These are phyloP conservation scores for Tuber microsphaerosporum DNA, from an alignment of 495 filamentous ascomycete species.

Conservation along the genomic window DNA sequence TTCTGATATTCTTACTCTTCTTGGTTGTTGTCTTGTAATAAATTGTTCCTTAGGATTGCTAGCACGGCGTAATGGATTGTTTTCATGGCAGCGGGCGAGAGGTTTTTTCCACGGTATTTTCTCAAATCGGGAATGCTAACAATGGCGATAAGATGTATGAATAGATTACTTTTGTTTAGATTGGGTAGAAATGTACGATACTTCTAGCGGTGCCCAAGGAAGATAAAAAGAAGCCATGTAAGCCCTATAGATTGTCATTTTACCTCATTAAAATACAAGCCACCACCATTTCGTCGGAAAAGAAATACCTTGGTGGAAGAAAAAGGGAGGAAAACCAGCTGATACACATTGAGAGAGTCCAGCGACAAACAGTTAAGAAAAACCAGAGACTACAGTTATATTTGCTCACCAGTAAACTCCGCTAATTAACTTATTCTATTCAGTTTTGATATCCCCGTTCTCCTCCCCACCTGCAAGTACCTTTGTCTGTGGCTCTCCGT, in stretches of 20 bases:
- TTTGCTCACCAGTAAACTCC: not conserved
- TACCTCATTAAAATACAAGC: constrained; percentile 1
- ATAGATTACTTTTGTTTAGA: constrained; percentile 7
- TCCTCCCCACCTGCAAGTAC: constrained; percentile 66
- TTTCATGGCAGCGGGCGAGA: not conserved
- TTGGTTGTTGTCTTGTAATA: constrained; percentile 53
- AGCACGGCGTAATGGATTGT: not conserved
- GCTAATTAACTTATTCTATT: not conserved
- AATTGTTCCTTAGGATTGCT: not conserved
- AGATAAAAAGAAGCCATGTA: not conserved
- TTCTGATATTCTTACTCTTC: constrained; percentile 76
- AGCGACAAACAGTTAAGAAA: not conserved
- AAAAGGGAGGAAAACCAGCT: not conserved
- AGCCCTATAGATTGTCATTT: not conserved
- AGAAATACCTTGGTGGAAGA: not conserved
- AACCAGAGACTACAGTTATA: not conserved
- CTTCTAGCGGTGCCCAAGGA: not conserved
- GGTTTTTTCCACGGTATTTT: not conserved
- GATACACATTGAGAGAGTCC: not conserved
- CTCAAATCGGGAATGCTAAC: constrained; percentile 9
- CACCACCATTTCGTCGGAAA: not conserved
- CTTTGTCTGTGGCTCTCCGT: constrained; percentile 58
- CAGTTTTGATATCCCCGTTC: constrained; percentile 23
- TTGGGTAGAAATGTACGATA: constrained; percentile 7
- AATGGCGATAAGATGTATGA: constrained; percentile 1